A percentile compares a stretch with the other conserved stretches of the same genome.
phyloP scores from a whole-genome alignment of 345 rosid genomes.

The Eucalyptus erythrocorys region DNA sequence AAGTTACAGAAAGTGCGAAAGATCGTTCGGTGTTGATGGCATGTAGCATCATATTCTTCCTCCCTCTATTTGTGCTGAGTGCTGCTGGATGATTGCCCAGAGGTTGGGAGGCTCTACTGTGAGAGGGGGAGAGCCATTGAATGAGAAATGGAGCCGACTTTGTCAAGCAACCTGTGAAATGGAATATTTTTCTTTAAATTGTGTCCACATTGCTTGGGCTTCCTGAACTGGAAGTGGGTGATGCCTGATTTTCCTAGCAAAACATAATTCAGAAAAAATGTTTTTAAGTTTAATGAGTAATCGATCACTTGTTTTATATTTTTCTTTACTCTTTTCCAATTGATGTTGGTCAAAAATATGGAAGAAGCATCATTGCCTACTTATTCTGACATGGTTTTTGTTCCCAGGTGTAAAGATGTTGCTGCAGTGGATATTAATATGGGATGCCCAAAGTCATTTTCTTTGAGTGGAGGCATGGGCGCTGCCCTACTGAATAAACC shows the following conservation, averaged over 20 bases:
- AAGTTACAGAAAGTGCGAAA: neutral
- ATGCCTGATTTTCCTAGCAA: neutral
- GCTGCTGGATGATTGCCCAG: neutral
- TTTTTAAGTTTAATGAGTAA: neutral
- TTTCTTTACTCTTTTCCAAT: neutral
- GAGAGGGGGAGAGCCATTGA: neutral
- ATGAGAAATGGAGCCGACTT: neutral
- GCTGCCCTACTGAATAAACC: constrained; percentile 84
- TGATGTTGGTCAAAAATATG: neutral
- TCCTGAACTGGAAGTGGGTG: neutral
- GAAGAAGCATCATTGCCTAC: neutral
- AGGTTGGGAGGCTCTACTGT: neutral
- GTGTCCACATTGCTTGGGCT: neutral
- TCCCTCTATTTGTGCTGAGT: neutral
- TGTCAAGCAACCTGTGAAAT: neutral
- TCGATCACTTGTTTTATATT: neutral
- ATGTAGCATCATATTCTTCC: neutral
- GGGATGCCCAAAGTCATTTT: constrained; percentile 96
- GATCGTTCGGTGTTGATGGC: neutral
- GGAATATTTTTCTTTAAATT: neutral
- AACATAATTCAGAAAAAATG: neutral
- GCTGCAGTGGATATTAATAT: constrained; percentile 83
- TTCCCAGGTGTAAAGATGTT: constrained; percentile 71
- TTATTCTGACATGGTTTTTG: neutral
- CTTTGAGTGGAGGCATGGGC: constrained; percentile 96